phyloP scores from a whole-genome alignment of 1,139 yeast species.

The Hyphopichia fennica region DNA sequence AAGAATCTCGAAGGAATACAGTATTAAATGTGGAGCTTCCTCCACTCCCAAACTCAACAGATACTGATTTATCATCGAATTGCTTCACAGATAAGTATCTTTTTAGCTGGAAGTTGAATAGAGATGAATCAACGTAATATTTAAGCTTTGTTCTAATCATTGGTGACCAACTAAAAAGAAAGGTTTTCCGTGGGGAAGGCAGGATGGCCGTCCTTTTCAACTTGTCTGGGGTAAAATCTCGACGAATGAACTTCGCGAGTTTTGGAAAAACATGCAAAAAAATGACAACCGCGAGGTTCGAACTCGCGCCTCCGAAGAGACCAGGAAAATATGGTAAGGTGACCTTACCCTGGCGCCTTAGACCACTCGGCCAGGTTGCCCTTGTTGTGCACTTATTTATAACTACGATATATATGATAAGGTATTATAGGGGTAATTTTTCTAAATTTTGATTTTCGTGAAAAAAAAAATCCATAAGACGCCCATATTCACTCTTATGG shows the following conservation, averaged over 20 bases:
- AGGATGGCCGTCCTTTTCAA: no score
- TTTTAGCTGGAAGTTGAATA: neutral
- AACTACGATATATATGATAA: no score
- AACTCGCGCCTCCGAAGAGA: slow-evolving; percentile 60
- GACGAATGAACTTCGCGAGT: neutral
- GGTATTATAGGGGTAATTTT: no score
- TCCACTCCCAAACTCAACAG: slow-evolving; percentile 19
- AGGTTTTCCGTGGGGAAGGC: neutral
- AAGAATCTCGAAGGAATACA: slow-evolving; percentile 66
- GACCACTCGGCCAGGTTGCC: slow-evolving; percentile 8
- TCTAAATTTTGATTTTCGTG: no score
- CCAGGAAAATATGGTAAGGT: slow-evolving; percentile 32
- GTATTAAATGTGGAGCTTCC: slow-evolving; percentile 46
- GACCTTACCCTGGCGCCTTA: slow-evolving; percentile 8
- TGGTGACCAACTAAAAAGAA: neutral
- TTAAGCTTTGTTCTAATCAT: neutral
- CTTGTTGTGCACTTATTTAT: neutral
- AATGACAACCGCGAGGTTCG: slow-evolving; percentile 55
- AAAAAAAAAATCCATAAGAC: no score
- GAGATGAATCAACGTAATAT: neutral
- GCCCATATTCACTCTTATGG: no score
- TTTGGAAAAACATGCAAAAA: neutral
- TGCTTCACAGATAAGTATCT: slow-evolving; percentile 6
- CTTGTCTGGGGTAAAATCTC: neutral
- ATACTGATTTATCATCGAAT: slow-evolving; percentile 19